Conservation (phyloP, 1,284 basidiomycete genomes). For the Boletus hoseneyae region DNA sequence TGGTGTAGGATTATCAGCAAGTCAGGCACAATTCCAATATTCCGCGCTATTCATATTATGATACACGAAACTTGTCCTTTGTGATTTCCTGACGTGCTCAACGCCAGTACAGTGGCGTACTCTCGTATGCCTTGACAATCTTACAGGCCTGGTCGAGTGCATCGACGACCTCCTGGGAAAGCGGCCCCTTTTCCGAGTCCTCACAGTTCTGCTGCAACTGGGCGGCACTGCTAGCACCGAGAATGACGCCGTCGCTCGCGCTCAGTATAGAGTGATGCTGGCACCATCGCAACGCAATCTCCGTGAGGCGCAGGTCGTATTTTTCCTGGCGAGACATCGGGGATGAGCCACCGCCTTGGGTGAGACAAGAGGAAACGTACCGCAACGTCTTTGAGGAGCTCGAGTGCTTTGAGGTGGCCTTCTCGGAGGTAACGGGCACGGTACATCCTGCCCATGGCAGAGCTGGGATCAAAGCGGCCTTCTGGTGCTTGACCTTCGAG, state of each 20-base stretch:
- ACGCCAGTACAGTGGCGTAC: constrained; percentile 49
- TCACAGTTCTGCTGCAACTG: constrained; percentile 39
- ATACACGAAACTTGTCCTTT: too few species aligned
- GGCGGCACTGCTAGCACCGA: constrained; percentile 39
- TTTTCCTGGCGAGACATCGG: constrained; percentile 30
- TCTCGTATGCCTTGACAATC: constrained; percentile 39
- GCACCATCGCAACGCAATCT: constrained; percentile 47
- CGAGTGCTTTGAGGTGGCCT: constrained; percentile 46
- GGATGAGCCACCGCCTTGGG: too few species aligned
- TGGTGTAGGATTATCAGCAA: too few species aligned
- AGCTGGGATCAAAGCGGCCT: constrained; percentile 36
- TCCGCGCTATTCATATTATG: too few species aligned
- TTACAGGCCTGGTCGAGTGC: constrained; percentile 50
- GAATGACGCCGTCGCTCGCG: constrained; percentile 40
- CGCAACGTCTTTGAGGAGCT: constrained; percentile 38
- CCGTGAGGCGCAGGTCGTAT: constrained; percentile 39
- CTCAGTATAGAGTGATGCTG: constrained; percentile 46
- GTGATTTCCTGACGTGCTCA: constrained; percentile 23
- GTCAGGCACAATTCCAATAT: too few species aligned
- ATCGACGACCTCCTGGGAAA: constrained; percentile 48
- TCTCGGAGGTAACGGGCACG: constrained; percentile 44
- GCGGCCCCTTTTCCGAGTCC: constrained; percentile 45
- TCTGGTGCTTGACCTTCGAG: constrained; percentile 26
- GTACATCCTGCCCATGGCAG: constrained; percentile 38
- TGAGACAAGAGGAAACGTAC: constrained; percentile 22